Evolutionary conservation across 768 basidiomycete species (phyloP).

Genomic region (Ephemerocybe angulata): DNA sequence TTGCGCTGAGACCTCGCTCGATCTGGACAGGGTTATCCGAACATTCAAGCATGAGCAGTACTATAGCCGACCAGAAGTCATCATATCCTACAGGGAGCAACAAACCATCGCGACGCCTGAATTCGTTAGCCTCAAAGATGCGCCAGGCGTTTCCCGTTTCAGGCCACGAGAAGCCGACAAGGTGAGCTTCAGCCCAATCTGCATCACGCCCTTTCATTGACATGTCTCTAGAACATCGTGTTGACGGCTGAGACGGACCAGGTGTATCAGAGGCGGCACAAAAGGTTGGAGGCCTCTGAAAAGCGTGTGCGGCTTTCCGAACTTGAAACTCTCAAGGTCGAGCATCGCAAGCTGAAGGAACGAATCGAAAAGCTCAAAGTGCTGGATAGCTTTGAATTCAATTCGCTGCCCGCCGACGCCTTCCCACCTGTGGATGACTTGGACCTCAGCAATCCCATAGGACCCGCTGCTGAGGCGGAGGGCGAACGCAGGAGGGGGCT

Average conservation of each 20-base stretch:
- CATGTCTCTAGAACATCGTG: constrained; percentile 9
- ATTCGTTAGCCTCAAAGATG: constrained; percentile 44
- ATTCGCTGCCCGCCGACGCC: constrained; percentile 52
- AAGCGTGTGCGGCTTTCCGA: constrained; percentile 82
- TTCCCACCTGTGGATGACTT: constrained; percentile 43
- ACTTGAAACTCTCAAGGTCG: constrained; percentile 88
- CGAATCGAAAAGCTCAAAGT: constrained; percentile 77
- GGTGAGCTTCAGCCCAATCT: constrained; percentile 41
- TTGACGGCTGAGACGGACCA: constrained; percentile 50
- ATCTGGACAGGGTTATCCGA: constrained; percentile 43
- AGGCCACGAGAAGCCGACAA: constrained; percentile 67
- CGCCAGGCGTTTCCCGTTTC: constrained; percentile 60
- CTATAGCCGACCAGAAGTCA: constrained; percentile 75
- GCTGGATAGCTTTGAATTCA: constrained; percentile 71
- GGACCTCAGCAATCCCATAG: constrained; percentile 36
- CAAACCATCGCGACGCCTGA: constrained; percentile 76
- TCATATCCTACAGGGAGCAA: constrained; percentile 66
- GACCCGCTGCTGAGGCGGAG: constrained; percentile 42
- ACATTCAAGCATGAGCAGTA: constrained; percentile 63
- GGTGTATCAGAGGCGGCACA: constrained; percentile 77
- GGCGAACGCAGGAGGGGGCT: constrained; percentile 71
- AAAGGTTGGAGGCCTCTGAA: constrained; percentile 83
- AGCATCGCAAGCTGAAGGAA: constrained; percentile 88
- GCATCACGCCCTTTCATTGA: constrained; percentile 9
- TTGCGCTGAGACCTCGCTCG: constrained; percentile 39